A percentile compares a stretch with the other conserved stretches of the same genome.
phyloP scores from a whole-genome alignment of 495 filamentous ascomycete species.

The Rostrohypoxylon terebratum region DNA sequence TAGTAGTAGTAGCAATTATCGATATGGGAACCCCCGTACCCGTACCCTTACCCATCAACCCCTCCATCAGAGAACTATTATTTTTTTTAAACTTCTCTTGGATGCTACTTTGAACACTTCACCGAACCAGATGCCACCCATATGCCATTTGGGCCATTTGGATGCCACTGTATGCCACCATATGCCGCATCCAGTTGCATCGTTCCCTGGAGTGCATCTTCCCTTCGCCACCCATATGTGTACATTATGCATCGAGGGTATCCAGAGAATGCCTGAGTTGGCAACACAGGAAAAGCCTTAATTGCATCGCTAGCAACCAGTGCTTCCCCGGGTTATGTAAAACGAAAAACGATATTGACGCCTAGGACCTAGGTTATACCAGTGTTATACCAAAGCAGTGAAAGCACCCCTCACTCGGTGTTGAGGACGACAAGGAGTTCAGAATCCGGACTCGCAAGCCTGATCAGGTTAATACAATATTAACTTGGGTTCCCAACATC shows the following conservation, averaged over 20 bases:
- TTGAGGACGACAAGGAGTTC: constrained; percentile 75
- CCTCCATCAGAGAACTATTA: background rate
- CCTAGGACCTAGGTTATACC: constrained; percentile 78
- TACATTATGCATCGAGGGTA: background rate
- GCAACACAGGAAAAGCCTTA: constrained; percentile 23
- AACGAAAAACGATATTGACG: constrained; percentile 72
- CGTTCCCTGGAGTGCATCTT: background rate
- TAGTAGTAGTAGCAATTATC: constrained; percentile 31
- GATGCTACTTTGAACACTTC: background rate
- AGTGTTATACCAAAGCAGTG: constrained; percentile 57
- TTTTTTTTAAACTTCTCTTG: constrained; percentile 21
- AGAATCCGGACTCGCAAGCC: constrained; percentile 81
- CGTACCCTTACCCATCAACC: constrained; percentile 16
- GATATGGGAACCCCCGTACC: constrained; percentile 43
- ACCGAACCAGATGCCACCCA: background rate
- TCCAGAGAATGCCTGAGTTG: constrained; percentile 6
- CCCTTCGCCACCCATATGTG: background rate
- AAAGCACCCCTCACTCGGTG: constrained; percentile 83
- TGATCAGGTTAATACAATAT: constrained; percentile 81
- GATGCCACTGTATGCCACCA: too few species aligned
- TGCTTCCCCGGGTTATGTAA: constrained; percentile 17
- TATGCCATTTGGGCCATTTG: too few species aligned
- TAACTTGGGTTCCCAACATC: constrained; percentile 90
- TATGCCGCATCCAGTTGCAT: constrained; percentile 1
- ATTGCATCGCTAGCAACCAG: background rate